Evolutionary conservation across 345 rosid species (phyloP), one percentile per base, ranked within the genome.

Genomic region (Reutealis trisperma): DNA sequence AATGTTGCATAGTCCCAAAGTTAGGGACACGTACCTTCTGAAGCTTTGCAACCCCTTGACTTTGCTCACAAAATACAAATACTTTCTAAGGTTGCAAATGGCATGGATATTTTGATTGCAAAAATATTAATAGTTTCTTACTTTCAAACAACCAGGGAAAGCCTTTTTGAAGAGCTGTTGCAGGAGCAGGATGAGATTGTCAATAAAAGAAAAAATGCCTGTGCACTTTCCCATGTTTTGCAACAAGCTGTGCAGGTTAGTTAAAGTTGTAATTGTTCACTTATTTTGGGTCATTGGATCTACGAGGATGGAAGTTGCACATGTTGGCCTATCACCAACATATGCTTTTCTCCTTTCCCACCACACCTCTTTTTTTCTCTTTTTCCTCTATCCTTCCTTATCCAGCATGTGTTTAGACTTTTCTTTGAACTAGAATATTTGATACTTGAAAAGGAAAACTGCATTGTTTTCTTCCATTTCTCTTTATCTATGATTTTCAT

Each of bases 161-260:
- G 41, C 67, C 80, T 79, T 22, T 73, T 77, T 11, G 85, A 87
- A 75, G 86, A 83, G 66, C 63, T 84, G 65, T 83, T 87, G 24
- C 80, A 81, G 79, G 89, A 87, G 80, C 58, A 69, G 16, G 85
- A 83, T 0, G 86, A 76, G 51, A 11, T 79, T 52, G 79, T 24
- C 15, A 42, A 52, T 42, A 72, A 74, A 67, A 79, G 87, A 81
- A 75, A 75, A 60, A 75, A 34, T 0, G 63, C 82, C 0, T 63
- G 21, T 45, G 86, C 81, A 74, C 27, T 73, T 47, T 73, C 60
- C 68, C 62, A 0, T 62, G 82, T 78, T 72, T 66, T 87, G 57
- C 70, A 81, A 65, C 83, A 84, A 61, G 85, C 86, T 18, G 68
- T 84, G 22, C 75, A 81, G 87, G 89, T 87, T 42, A 76, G 86